Percentiles rank a stretch among this genome's conserved stretches.
phyloP scores from a whole-genome alignment of 495 filamentous ascomycete genomes.

The Neurospora sp. region DNA sequence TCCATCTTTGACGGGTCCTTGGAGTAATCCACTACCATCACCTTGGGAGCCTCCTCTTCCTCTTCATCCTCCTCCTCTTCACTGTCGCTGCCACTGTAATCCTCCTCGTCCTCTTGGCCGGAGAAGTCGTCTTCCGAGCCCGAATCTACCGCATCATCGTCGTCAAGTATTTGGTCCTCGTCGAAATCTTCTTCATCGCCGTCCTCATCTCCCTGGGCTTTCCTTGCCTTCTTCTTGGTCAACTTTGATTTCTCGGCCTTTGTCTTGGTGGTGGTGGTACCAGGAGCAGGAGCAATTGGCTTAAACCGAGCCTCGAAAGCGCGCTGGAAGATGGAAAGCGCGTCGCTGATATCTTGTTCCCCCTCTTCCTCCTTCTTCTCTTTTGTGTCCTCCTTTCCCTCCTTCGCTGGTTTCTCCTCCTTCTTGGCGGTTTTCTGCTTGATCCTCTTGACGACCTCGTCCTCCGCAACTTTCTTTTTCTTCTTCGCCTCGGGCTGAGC shows the following conservation, averaged over 20 bases:
- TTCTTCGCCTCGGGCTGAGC: background rate
- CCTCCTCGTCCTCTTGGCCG: constrained; percentile 30
- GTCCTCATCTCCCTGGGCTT: constrained; percentile 15
- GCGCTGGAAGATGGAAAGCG: constrained; percentile 52
- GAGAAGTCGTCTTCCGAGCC: constrained; percentile 58
- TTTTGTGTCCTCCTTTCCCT: background rate
- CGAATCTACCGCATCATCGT: constrained; percentile 13
- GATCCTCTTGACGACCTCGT: background rate
- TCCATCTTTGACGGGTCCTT: constrained; percentile 13
- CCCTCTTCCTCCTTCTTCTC: constrained; percentile 9
- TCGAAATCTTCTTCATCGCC: constrained; percentile 22
- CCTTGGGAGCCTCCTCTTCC: constrained; percentile 12
- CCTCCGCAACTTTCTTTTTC: background rate
- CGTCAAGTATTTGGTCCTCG: constrained; percentile 4
- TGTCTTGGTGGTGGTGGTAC: constrained; percentile 11
- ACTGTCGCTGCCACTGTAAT: background rate
- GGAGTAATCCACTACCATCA: constrained; percentile 61
- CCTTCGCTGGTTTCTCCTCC: background rate
- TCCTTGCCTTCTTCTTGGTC: constrained; percentile 11
- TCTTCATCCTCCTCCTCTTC: constrained; percentile 10
- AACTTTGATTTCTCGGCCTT: constrained; percentile 17
- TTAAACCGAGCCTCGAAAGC: constrained; percentile 85
- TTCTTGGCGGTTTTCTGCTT: background rate
- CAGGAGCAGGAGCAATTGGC: constrained; percentile 44
- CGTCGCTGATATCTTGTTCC: constrained; percentile 22